Percentiles rank a stretch among this genome's conserved stretches.
These are phyloP conservation scores for Trypanosoma mega DNA, from an alignment of 208 protist genomes.

Conservation along the genomic window DNA sequence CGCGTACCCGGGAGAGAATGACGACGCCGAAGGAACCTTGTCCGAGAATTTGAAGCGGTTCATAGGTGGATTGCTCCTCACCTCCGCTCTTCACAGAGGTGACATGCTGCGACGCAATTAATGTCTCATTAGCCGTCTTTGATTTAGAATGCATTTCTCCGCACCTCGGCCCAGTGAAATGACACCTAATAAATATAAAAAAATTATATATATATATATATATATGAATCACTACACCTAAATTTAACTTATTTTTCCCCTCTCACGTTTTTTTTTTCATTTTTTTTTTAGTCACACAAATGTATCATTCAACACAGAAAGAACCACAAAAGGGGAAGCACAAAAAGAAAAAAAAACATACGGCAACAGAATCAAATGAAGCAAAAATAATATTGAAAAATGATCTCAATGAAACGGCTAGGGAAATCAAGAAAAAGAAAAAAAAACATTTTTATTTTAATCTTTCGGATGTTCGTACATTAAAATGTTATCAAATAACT, in stretches of 20 bases:
- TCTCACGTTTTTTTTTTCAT: too few relatives aligned
- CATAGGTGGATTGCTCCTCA: slow-evolving; percentile 43
- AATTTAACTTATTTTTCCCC: slow-evolving; percentile 16
- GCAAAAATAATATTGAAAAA: background rate
- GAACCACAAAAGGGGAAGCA: slow-evolving; percentile 7
- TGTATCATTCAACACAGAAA: too few relatives aligned
- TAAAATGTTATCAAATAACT: too few relatives aligned
- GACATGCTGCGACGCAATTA: background rate
- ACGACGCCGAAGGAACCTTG: slow-evolving; percentile 98
- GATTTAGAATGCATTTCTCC: too few relatives aligned
- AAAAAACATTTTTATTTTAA: too few relatives aligned
- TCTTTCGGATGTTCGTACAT: too few relatives aligned
- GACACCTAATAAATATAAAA: background rate
- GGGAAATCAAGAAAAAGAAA: too few relatives aligned
- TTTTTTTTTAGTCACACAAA: too few relatives aligned
- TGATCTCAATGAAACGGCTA: background rate
- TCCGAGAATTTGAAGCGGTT: slow-evolving; percentile 85
- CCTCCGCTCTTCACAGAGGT: background rate
- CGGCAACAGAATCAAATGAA: too few relatives aligned
- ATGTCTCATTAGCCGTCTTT: too few relatives aligned
- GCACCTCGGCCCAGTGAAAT: too few relatives aligned
- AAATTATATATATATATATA: slow-evolving; percentile 2
- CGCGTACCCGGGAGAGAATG: slow-evolving; percentile 74
- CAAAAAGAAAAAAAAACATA: slow-evolving; percentile 20
- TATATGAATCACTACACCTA: slow-evolving; percentile 4